Conservation (phyloP, 1,139 yeast genomes). For the Meyerozyma athensensis region DNA sequence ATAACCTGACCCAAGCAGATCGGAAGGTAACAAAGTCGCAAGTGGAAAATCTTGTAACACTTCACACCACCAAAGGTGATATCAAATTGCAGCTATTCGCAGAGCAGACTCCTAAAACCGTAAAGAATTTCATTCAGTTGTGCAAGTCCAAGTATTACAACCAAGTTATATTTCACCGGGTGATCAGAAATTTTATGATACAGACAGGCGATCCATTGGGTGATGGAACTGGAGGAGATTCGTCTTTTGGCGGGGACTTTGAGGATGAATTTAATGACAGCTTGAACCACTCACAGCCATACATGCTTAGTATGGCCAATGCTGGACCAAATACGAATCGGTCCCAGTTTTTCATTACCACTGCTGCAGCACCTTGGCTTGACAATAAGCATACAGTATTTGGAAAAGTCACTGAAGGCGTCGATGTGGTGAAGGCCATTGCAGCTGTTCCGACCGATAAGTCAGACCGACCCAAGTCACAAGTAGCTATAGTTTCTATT, state of each 20-base stretch:
- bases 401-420: slow-evolving; percentile 26
- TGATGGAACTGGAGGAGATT: slow-evolving; percentile 46
- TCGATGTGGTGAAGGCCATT: slow-evolving; percentile 22
- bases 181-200: slow-evolving; percentile 46
- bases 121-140: slow-evolving; percentile 38
- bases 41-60: slow-evolving; percentile 13
- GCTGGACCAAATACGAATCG: slow-evolving; percentile 28
- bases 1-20: slow-evolving; percentile 1
- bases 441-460: slow-evolving; percentile 21
- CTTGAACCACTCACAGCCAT: slow-evolving; percentile 37
- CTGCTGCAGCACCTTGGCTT: slow-evolving; percentile 21
- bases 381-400: slow-evolving; percentile 28
- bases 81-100: slow-evolving; percentile 34
- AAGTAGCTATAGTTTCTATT: slow-evolving; percentile 19
- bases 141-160: slow-evolving; percentile 37
- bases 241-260: slow-evolving; percentile 41
- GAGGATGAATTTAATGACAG: slow-evolving; percentile 38
- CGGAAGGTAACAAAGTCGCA: background rate
- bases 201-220: slow-evolving; percentile 53
- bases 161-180: slow-evolving; percentile 41
- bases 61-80: slow-evolving; percentile 47
- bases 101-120: slow-evolving; percentile 36
- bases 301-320: slow-evolving; percentile 43
- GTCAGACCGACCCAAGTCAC: slow-evolving; percentile 19
- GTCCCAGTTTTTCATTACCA: slow-evolving; percentile 31